Conservation (phyloP, 2,329 filamentous ascomycete species). For the Hypoxylon sp. region DNA sequence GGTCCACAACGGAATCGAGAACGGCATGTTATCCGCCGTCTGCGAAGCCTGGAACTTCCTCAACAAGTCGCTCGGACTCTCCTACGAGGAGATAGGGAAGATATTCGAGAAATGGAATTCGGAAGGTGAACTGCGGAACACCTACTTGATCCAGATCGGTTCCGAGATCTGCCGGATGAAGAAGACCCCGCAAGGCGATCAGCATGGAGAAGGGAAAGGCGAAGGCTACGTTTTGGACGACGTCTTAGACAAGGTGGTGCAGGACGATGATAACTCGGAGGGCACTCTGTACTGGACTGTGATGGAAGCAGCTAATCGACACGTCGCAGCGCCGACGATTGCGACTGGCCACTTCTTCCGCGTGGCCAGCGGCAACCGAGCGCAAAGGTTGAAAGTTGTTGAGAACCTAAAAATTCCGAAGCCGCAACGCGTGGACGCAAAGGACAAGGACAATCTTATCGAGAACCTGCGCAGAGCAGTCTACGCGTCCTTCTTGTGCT, state of each 20-base stretch:
- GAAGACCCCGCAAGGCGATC: constrained; percentile 47
- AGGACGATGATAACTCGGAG: constrained; percentile 75
- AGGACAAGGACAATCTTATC: constrained; percentile 60
- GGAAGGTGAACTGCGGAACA: constrained; percentile 67
- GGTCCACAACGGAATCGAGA: constrained; percentile 81
- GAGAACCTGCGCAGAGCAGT: constrained; percentile 71
- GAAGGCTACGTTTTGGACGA: constrained; percentile 67
- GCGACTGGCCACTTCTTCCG: constrained; percentile 72
- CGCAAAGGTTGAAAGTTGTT: constrained; percentile 60
- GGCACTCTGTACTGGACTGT: constrained; percentile 76
- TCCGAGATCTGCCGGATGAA: constrained; percentile 62
- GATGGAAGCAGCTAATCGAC: constrained; percentile 70
- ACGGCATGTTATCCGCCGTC: constrained; percentile 75
- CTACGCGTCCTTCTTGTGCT: constrained; percentile 71
- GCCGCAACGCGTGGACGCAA: constrained; percentile 47
- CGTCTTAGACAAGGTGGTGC: constrained; percentile 77
- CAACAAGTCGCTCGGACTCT: constrained; percentile 67
- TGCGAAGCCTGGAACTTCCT: constrained; percentile 76
- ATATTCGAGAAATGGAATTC: constrained; percentile 72
- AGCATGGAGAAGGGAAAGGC: constrained; percentile 58
- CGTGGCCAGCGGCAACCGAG: constrained; percentile 71
- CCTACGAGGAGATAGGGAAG: constrained; percentile 70
- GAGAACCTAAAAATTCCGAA: constrained; percentile 61
- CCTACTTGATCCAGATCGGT: constrained; percentile 73
- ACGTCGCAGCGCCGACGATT: constrained; percentile 75